Conservation (phyloP, 106 monocot species). For the Platanthera guangdongensis region DNA sequence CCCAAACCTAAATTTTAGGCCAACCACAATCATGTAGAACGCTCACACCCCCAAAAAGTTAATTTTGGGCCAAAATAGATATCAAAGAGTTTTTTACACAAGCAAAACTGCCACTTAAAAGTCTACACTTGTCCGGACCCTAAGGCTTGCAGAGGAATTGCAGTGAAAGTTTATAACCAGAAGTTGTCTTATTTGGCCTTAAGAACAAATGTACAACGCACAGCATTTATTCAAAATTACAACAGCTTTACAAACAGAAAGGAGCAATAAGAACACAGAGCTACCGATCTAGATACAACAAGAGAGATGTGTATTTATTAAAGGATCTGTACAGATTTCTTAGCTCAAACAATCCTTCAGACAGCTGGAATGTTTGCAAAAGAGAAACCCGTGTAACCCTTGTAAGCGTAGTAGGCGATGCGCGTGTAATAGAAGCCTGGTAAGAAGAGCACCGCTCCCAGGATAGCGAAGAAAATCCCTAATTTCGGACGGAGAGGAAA, state of each 20-base stretch:
- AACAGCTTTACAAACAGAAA: neutral
- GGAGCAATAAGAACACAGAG: neutral
- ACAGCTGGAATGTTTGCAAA: conserved; percentile 61
- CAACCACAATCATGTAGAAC: no score
- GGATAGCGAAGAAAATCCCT: conserved; percentile 59
- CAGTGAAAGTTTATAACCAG: neutral
- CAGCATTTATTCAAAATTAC: conserved; percentile 1
- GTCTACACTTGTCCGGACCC: no score
- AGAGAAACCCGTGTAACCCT: conserved; percentile 74
- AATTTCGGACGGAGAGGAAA: neutral
- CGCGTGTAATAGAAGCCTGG: conserved; percentile 72
- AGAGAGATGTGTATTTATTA: neutral
- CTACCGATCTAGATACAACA: neutral
- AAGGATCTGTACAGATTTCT: neutral
- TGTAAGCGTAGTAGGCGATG: conserved; percentile 72
- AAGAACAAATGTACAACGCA: neutral
- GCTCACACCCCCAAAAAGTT: no score
- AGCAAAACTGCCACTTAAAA: no score
- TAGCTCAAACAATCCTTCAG: conserved; percentile 10
- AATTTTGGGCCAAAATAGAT: no score
- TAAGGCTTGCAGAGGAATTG: neutral
- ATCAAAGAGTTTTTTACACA: no score
- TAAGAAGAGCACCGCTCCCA: conserved; percentile 60
- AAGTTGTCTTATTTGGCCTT: neutral
- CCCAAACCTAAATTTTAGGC: no score